Percentiles rank a stretch among this genome's conserved stretches.
Evolutionary conservation across 208 protist genomes (phyloP).

Genomic region (Leishmania lainsoni): DNA sequence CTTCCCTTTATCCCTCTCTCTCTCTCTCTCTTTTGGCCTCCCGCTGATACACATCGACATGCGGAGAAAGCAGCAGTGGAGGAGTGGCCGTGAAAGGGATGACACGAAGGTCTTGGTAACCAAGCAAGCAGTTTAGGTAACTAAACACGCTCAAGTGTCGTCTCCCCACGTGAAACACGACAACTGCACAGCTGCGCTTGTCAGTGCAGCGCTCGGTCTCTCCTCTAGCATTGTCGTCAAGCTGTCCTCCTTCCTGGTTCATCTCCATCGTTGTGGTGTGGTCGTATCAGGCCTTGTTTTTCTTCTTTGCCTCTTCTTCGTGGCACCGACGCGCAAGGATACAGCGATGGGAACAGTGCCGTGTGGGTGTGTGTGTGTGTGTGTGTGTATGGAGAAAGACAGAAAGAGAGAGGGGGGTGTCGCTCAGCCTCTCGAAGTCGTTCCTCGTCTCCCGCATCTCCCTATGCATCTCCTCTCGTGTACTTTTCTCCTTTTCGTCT

Average conservation of each 20-base stretch:
- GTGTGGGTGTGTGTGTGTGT: too few relatives aligned
- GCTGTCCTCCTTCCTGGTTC: not conserved
- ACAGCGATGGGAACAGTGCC: not conserved
- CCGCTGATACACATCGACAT: not conserved
- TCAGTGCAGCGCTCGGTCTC: not conserved
- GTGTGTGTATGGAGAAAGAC: not conserved
- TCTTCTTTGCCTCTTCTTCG: not conserved
- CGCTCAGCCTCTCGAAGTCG: not conserved
- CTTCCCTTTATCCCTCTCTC: not conserved
- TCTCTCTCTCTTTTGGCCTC: not conserved
- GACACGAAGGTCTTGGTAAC: not conserved
- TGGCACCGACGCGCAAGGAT: not conserved
- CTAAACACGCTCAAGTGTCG: not conserved
- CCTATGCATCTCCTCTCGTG: not conserved
- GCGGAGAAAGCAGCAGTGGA: not conserved
- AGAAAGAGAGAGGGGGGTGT: too few relatives aligned
- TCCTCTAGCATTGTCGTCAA: not conserved
- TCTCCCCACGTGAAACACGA: not conserved
- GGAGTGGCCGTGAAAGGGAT: not conserved
- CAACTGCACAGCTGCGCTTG: not conserved
- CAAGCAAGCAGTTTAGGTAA: slow-evolving; percentile 4
- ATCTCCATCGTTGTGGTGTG: not conserved
- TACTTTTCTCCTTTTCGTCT: slow-evolving; percentile 8
- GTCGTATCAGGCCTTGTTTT: not conserved
- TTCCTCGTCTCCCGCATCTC: not conserved